These are phyloP conservation scores for Eutreptiella sp. DNA, from an alignment of 208 protist species.

Conservation along the genomic window DNA sequence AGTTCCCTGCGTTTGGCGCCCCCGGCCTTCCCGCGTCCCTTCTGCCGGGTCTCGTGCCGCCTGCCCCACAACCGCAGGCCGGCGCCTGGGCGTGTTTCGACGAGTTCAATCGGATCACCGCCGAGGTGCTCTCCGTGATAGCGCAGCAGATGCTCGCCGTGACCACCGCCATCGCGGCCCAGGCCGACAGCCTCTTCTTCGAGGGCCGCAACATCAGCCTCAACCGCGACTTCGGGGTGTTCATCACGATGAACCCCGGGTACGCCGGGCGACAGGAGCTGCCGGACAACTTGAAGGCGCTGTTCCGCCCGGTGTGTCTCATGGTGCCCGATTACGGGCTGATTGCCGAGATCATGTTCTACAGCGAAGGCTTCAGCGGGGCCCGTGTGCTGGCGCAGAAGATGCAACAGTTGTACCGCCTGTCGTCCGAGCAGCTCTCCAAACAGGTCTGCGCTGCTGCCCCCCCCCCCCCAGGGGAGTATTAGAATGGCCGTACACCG, in stretches of 20 bases:
- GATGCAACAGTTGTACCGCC: conserved; percentile 52
- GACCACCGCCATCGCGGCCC: conserved; percentile 42
- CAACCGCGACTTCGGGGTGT: conserved; percentile 48
- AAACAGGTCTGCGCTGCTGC: too few species aligned
- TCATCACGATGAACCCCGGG: conserved; percentile 72
- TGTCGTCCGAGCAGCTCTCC: conserved; percentile 50
- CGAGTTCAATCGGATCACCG: conserved; percentile 65
- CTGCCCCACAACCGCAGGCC: too few species aligned
- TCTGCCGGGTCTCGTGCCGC: too few species aligned
- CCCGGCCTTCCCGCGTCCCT: too few species aligned
- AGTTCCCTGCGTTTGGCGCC: too few species aligned
- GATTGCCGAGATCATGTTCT: conserved; percentile 64
- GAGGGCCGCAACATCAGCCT: conserved; percentile 46
- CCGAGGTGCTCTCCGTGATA: conserved; percentile 63
- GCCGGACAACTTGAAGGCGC: conserved; percentile 68
- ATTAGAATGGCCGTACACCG: too few species aligned
- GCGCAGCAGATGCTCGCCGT: conserved; percentile 53
- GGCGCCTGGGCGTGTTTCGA: conserved; percentile 63
- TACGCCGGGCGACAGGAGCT: conserved; percentile 68
- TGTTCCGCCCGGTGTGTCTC: conserved; percentile 66
- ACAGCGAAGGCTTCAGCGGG: conserved; percentile 58
- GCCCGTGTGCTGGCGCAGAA: conserved; percentile 50
- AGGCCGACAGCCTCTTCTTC: conserved; percentile 40
- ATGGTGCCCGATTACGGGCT: conserved; percentile 58
- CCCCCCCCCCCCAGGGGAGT: too few species aligned